A percentile compares a stretch with the other conserved stretches of the same genome.
Conservation (phyloP, 257 asterid genomes). For the Misopates orontium region DNA sequence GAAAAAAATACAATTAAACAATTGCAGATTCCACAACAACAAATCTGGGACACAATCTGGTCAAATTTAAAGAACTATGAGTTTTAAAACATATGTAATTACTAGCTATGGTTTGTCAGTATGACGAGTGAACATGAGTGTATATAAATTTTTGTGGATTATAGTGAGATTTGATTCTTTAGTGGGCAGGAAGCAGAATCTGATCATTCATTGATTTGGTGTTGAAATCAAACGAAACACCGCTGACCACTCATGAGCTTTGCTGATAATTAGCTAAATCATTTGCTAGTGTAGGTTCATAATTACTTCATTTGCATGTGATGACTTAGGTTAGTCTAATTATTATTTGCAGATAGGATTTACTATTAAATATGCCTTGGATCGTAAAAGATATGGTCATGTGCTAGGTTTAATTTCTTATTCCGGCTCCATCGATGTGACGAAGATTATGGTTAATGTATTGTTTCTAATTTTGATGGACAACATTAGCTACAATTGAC, state of each 20-base stretch:
- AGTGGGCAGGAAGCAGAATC: constrained; percentile 29
- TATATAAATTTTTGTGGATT: neutral
- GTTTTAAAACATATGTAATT: neutral
- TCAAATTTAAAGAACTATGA: neutral
- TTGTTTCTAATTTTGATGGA: too few species aligned
- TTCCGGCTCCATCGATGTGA: neutral
- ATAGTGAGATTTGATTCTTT: constrained; percentile 45
- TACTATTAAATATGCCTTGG: neutral
- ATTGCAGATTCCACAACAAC: neutral
- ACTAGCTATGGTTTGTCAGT: neutral
- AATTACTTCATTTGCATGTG: constrained; percentile 11
- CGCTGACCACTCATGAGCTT: constrained; percentile 5
- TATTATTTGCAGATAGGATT: neutral
- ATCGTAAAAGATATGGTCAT: constrained; percentile 29
- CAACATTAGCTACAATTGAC: too few species aligned
- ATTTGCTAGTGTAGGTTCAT: constrained; percentile 10
- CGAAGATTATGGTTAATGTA: too few species aligned
- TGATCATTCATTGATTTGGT: constrained; percentile 39
- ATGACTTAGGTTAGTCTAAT: neutral
- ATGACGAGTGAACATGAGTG: constrained; percentile 1
- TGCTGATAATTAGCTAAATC: constrained; percentile 8
- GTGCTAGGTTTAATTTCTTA: constrained; percentile 23
- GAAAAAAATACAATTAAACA: neutral
- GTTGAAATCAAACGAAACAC: constrained; percentile 9
- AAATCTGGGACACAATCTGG: constrained; percentile 17